Conservation (phyloP, 2,329 filamentous ascomycete species). For the Botrytis byssoidea region DNA sequence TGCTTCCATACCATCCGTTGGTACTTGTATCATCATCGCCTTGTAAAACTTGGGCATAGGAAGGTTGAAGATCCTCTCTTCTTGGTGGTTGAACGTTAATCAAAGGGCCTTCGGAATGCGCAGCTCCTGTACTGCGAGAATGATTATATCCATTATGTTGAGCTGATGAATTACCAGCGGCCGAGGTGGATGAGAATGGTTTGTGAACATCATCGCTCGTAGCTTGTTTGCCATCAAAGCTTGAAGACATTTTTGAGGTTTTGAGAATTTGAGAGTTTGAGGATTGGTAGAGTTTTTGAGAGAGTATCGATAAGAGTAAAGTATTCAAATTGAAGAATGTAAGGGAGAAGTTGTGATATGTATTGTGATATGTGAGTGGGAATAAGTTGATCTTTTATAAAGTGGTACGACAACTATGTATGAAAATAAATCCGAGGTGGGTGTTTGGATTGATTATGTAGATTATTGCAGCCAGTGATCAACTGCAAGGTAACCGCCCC, state of each 20-base stretch:
- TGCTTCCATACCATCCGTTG: constrained; percentile 84
- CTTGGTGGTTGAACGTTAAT: constrained; percentile 77
- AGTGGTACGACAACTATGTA: not conserved
- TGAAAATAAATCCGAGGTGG: not conserved
- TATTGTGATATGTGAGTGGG: not conserved
- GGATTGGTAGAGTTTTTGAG: not conserved
- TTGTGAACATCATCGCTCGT: constrained; percentile 3
- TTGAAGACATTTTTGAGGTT: constrained; percentile 3
- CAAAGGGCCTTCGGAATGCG: constrained; percentile 42
- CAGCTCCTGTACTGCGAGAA: constrained; percentile 24
- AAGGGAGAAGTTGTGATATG: not conserved
- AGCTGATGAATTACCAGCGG: not conserved
- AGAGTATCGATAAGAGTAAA: not conserved
- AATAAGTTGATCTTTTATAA: not conserved
- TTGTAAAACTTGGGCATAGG: constrained; percentile 62
- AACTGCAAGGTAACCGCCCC: not conserved
- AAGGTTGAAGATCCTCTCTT: constrained; percentile 76
- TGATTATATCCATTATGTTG: constrained; percentile 26
- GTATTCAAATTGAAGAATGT: not conserved
- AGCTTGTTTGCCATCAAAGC: not conserved
- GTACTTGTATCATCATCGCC: constrained; percentile 64
- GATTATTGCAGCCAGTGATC: not conserved
- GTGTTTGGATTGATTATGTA: not conserved
- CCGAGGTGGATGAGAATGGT: not conserved
- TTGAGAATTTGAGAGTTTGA: not conserved